phyloP scores from a whole-genome alignment of 164 flowering plant species.

The Magnolia changhungtana region DNA sequence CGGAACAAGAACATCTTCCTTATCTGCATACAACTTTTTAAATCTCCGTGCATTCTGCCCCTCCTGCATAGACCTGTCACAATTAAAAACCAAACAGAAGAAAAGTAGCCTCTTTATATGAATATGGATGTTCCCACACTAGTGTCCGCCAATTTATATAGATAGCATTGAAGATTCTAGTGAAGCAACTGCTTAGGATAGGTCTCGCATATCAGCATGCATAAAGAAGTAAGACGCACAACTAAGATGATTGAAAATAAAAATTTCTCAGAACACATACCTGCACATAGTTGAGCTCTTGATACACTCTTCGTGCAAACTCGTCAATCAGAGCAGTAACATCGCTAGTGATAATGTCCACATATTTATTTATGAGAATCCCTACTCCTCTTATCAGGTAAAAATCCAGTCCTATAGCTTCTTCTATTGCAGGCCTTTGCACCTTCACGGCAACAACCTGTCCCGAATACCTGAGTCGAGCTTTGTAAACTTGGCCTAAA shows the following conservation, averaged over 20 bases:
- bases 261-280: slow-evolving; percentile 34
- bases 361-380: slow-evolving; percentile 73
- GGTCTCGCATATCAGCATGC: neutral
- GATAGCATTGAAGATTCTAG: neutral
- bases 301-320: slow-evolving; percentile 92
- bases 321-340: slow-evolving; percentile 93
- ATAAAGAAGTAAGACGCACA: neutral
- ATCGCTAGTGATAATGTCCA: slow-evolving; percentile 70
- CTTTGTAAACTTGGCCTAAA: slow-evolving; percentile 97
- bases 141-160: too few species aligned
- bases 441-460: slow-evolving; percentile 93
- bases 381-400: slow-evolving; percentile 80
- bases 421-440: slow-evolving; percentile 92
- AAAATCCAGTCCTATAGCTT: slow-evolving; percentile 88
- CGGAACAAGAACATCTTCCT: slow-evolving; percentile 81
- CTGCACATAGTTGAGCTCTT: slow-evolving; percentile 98
- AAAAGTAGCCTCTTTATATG: neutral
- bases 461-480: slow-evolving; percentile 71
- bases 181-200: neutral
- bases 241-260: neutral
- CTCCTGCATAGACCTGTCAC: slow-evolving; percentile 78
- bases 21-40: slow-evolving; percentile 92
- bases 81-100: slow-evolving; percentile 3
- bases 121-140: neutral
- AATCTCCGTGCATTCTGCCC: slow-evolving; percentile 94